Percentiles rank a stretch among this genome's conserved stretches.
phyloP scores from a whole-genome alignment of 2,329 filamentous ascomycete genomes.

The Neonectria faginata region DNA sequence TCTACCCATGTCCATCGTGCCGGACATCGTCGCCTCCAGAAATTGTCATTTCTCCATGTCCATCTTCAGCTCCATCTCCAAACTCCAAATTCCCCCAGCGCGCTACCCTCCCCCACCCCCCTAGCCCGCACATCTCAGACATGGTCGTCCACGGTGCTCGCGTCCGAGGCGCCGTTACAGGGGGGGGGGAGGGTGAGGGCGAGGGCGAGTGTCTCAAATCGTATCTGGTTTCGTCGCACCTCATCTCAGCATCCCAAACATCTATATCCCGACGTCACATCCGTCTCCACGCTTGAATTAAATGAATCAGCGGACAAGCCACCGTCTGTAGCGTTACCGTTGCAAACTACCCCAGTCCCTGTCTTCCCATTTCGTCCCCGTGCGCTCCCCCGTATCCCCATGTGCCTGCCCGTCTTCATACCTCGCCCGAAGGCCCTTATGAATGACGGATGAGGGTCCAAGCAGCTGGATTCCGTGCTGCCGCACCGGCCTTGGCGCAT shows the following conservation, averaged over 20 bases:
- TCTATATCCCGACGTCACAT: conserved; percentile 35
- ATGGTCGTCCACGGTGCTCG: conserved; percentile 3
- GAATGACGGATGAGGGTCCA: conserved; percentile 8
- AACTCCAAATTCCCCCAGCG: neutral
- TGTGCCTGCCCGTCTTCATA: neutral
- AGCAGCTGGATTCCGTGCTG: conserved; percentile 4
- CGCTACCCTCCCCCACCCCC: neutral
- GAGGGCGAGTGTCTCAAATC: conserved; percentile 9
- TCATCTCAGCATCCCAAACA: conserved; percentile 33
- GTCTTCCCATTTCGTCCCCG: conserved; percentile 8
- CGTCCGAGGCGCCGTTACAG: conserved; percentile 7
- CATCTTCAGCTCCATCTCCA: conserved; percentile 2
- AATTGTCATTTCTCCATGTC: neutral
- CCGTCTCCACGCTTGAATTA: conserved; percentile 25
- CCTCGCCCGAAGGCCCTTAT: conserved; percentile 7
- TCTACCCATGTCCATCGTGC: neutral
- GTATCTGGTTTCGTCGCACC: conserved; percentile 33
- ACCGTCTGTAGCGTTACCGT: conserved; percentile 15
- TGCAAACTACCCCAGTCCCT: conserved; percentile 5
- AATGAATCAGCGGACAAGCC: conserved; percentile 17
- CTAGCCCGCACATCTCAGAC: conserved; percentile 6
- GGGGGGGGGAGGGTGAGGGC: neutral
- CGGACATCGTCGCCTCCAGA: neutral
- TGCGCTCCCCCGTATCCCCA: no score
- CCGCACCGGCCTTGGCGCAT: conserved; percentile 5